Evolutionary conservation across 2,329 filamentous ascomycete genomes (phyloP), one percentile per base, ranked within the genome.

Genomic region (Beauveria bassiana): DNA sequence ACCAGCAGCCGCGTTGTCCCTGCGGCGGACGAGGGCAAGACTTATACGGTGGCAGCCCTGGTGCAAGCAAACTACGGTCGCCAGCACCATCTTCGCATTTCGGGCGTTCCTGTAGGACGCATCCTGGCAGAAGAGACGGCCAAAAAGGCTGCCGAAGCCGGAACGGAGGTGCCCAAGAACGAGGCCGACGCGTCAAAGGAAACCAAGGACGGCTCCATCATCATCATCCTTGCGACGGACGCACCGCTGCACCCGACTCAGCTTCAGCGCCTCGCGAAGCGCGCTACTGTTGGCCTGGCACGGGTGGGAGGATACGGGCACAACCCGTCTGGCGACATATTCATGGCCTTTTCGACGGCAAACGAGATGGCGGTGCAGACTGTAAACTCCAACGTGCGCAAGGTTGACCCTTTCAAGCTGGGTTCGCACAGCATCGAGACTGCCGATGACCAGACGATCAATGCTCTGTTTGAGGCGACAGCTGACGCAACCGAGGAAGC

Each of bases 51-150:
- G 43, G 86, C 74, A 0, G 84, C 80, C 1, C 73, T 88, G 12
- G 81, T 85, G 2, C 85, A 88, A 68, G 78, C 81, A 38, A 88
- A 88, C 69, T 88, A 87, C 68, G 86, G 85, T 5, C 75, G 77
- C 42, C 77, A 78, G 66, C 71, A 76, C 38, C 78, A 85, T 67
- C 75, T 88, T 60, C 76, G 78, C 42, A 81, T 88, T 62, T 75
- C 78, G 0, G 83, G 84, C 1, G 81, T 85, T 2, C 85, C 85
- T 0, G 76, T 88, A 3, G 86, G 86, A 0, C 78, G 80, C 43
- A 72, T 85, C 51, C 74, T 87, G 5, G 77, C 80, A 61, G 77
- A 82, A 65, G 70, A 70, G 18, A 62, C 64, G 70, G 43, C 54
- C 34, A 53, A 57, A 43, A 52, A 20, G 20, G 54, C 54, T 5